Percentiles rank a stretch among this genome's conserved stretches.
Evolutionary conservation across 2,329 filamentous ascomycete genomes (phyloP).

Genomic region (Graphiopsis chlorocephala): DNA sequence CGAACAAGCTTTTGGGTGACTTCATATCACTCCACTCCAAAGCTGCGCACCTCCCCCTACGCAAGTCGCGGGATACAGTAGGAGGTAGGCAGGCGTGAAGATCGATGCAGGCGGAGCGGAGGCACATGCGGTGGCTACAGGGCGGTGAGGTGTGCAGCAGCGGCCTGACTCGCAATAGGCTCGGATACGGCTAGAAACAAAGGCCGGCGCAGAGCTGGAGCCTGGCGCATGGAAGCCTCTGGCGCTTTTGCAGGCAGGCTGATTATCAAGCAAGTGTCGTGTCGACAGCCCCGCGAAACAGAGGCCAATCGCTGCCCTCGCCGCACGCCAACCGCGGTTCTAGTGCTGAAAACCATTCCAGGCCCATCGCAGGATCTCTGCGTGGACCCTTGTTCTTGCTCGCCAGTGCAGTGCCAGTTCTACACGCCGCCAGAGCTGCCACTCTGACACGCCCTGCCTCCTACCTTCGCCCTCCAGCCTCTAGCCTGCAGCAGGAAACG

Average conservation of each 20-base stretch:
- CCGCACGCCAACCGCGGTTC: not conserved
- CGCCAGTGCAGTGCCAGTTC: not conserved
- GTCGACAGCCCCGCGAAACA: not conserved
- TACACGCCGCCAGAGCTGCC: not conserved
- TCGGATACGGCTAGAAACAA: not conserved
- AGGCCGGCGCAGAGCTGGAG: not conserved
- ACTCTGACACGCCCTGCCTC: not conserved
- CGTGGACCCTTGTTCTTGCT: not conserved
- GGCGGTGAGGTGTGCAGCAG: not conserved
- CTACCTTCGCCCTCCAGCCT: not conserved
- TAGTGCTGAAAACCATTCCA: not conserved
- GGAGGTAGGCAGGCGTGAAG: not conserved
- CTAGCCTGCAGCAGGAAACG: not conserved
- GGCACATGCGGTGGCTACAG: not conserved
- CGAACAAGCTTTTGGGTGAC: not conserved
- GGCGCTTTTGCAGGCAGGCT: not conserved
- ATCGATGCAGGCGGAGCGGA: not conserved
- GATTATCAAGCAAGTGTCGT: not conserved
- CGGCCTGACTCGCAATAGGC: not conserved
- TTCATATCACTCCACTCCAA: not conserved
- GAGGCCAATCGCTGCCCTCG: not conserved
- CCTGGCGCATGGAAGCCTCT: not conserved
- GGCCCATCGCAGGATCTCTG: slow-evolving; percentile 4
- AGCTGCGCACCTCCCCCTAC: not conserved
- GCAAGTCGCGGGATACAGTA: not conserved